A percentile compares a stretch with the other conserved stretches of the same genome.
phyloP scores from a whole-genome alignment of 257 asterid genomes.

The Solanum infundibuliforme region DNA sequence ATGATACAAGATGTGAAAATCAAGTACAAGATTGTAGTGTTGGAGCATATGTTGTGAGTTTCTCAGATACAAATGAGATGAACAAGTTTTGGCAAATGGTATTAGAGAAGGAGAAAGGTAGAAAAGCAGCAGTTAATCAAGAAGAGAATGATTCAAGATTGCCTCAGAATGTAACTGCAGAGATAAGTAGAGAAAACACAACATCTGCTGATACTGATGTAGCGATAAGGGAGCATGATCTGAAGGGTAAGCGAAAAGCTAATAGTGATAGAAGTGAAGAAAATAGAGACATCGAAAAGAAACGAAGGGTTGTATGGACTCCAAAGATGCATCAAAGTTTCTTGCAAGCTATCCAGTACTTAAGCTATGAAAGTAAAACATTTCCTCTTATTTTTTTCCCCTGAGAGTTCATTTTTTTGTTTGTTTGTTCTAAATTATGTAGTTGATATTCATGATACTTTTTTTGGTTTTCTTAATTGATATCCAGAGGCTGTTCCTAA shows the following conservation, averaged over 20 bases:
- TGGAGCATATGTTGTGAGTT: constrained; percentile 27
- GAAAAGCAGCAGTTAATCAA: not conserved
- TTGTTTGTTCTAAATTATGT: not conserved
- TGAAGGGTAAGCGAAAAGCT: constrained; percentile 11
- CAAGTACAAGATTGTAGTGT: constrained; percentile 17
- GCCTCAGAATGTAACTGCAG: constrained; percentile 5
- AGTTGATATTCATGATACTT: not conserved
- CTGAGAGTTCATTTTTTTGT: not conserved
- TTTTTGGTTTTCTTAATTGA: not conserved
- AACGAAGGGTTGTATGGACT: constrained; percentile 56
- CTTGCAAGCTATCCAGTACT: constrained; percentile 40
- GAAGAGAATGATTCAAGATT: constrained; percentile 4
- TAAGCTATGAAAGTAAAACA: constrained; percentile 44
- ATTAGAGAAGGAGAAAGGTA: constrained; percentile 13
- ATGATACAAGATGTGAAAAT: constrained; percentile 17
- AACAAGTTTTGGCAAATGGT: constrained; percentile 33
- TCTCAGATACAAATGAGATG: constrained; percentile 14
- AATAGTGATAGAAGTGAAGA: not conserved
- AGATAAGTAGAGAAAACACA: constrained; percentile 2
- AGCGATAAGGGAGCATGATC: not conserved
- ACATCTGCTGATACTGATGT: constrained; percentile 2
- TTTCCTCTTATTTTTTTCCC: not conserved
- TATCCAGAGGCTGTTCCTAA: constrained; percentile 59
- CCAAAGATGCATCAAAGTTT: constrained; percentile 49
- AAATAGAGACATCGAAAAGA: constrained; percentile 22